Evolutionary conservation across 345 rosid genomes (phyloP), one percentile per base, ranked within the genome.

Genomic region (Theobroma cacao): DNA sequence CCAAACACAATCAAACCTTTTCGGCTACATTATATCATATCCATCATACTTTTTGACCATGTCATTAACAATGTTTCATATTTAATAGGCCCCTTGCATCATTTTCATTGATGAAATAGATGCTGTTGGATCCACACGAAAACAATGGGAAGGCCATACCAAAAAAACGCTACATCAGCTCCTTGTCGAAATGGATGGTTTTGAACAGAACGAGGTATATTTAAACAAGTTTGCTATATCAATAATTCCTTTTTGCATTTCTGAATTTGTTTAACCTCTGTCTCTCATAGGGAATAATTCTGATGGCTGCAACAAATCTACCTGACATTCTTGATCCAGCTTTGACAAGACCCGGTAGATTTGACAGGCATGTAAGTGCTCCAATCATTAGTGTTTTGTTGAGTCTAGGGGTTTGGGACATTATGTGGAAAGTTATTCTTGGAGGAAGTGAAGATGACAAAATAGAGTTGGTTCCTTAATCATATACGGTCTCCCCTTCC

Each of bases 251-350:
- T 72, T 28, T 18, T 5, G 14, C 45, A 26, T 65, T 77, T 77
- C 47, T 75, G 18, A 81, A 61, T 62, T 45, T 40, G 45, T 58
- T 41, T 10, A 13, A 59, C 17, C 71, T 73, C 17, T 81, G 72
- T 81, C 81, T 56, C 24, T 71, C 82, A 58, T 83, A 93, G 99
- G 99, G 98, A 82, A 94, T 96, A 65, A 96, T 96, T 66, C 84
- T 96, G 80, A 96, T 96, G 97, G 99, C 97, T 80, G 99, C 99
- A 71, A 96, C 99, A 82, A 96, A 94, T 85, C 93, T 94, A 85
- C 95, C 99, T 41, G 99, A 96, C 75, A 94, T 96, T 81, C 97
- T 96, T 81, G 99, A 96, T 89, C 99, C 98, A 73, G 99, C 99
- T 77, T 90, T 94, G 91, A 96, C 98, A 75, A 91, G 99, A 86